Percentiles rank a stretch among this genome's conserved stretches.
Conservation (phyloP, 164 flowering plant genomes). For the Tinospora cordifolia region DNA sequence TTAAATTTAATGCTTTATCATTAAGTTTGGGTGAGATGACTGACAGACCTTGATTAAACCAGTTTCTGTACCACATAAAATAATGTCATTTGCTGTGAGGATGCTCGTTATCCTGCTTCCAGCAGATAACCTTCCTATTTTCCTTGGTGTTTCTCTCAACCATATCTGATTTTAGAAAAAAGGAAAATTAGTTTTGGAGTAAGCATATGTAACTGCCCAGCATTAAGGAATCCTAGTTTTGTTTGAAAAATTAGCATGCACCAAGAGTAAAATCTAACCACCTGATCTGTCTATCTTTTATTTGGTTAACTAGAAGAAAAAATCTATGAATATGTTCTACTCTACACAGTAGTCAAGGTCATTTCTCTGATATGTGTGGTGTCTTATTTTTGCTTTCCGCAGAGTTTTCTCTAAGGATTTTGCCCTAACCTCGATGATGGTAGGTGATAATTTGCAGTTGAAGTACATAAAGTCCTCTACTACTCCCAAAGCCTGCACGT, state of each 20-base stretch:
- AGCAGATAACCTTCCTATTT: slow-evolving; percentile 69
- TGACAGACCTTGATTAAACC: slow-evolving; percentile 62
- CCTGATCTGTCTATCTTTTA: no score
- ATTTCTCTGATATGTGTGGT: background rate
- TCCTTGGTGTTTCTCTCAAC: slow-evolving; percentile 57
- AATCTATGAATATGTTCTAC: background rate
- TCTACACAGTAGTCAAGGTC: background rate
- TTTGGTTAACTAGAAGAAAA: no score
- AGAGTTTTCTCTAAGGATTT: background rate
- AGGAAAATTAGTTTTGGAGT: background rate
- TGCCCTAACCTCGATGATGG: slow-evolving; percentile 44
- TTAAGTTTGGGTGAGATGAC: background rate
- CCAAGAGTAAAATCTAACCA: no score
- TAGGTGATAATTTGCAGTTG: slow-evolving; percentile 46
- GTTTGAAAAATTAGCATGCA: background rate
- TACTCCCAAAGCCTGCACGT: slow-evolving; percentile 45
- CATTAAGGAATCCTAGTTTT: background rate
- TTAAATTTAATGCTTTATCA: background rate
- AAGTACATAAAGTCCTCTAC: slow-evolving; percentile 81
- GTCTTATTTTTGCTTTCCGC: background rate
- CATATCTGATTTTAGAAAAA: slow-evolving; percentile 42
- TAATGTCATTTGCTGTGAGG: slow-evolving; percentile 59
- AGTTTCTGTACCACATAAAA: slow-evolving; percentile 67
- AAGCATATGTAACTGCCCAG: background rate
- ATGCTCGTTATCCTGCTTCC: slow-evolving; percentile 78